phyloP scores from a whole-genome alignment of 208 protist genomes.

The Trypanosoma scelopori region DNA sequence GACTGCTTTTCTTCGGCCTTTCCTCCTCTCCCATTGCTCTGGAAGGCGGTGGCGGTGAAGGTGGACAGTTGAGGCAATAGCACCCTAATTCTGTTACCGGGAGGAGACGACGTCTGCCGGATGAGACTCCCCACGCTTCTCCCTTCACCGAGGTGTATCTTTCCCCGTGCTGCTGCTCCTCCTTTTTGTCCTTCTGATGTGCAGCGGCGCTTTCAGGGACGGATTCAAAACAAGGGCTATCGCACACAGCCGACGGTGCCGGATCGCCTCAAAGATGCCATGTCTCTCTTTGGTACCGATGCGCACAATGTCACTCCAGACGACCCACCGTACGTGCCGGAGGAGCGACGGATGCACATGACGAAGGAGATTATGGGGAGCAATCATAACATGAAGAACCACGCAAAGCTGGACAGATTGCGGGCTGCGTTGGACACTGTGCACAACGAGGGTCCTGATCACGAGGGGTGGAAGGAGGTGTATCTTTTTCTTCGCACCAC shows the following conservation, averaged over 20 bases:
- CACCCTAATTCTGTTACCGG: not conserved
- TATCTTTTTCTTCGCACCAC: slow-evolving; percentile 89
- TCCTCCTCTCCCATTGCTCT: not conserved
- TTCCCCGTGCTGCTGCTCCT: not conserved
- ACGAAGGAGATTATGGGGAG: slow-evolving; percentile 60
- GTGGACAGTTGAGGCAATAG: not conserved
- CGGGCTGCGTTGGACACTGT: slow-evolving; percentile 65
- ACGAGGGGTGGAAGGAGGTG: slow-evolving; percentile 76
- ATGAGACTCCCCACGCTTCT: not conserved
- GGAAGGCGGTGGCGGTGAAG: not conserved
- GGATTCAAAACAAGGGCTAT: slow-evolving; percentile 83
- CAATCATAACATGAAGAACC: slow-evolving; percentile 58
- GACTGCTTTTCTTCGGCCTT: not conserved
- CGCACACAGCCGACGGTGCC: slow-evolving; percentile 66
- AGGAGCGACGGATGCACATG: slow-evolving; percentile 70
- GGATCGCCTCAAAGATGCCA: slow-evolving; percentile 79
- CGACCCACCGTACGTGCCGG: slow-evolving; percentile 71
- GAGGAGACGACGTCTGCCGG: not conserved
- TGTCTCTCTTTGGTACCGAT: slow-evolving; percentile 60
- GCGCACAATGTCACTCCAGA: slow-evolving; percentile 42
- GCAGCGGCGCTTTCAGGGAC: slow-evolving; percentile 33
- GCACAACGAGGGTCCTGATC: slow-evolving; percentile 44
- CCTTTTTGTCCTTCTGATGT: not conserved
- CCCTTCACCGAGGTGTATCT: not conserved
- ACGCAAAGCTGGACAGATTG: slow-evolving; percentile 78